These are phyloP conservation scores for Zygoascus biomembranicola DNA, from an alignment of 805 yeast species.

Conservation along the genomic window DNA sequence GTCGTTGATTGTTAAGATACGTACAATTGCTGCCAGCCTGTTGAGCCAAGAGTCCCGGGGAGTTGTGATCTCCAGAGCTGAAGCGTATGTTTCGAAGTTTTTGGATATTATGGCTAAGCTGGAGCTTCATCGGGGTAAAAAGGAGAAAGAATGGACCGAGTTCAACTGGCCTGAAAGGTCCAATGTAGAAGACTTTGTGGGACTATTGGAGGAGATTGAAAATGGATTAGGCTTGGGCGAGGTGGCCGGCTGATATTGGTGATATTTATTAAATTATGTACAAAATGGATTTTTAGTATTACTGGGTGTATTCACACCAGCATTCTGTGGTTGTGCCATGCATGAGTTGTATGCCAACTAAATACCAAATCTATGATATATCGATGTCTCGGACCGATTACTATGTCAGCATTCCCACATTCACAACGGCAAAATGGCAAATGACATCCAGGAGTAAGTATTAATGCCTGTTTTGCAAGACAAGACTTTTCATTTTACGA, in stretches of 20 bases:
- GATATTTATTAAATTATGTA: too few relatives aligned
- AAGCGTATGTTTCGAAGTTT: constrained; percentile 6
- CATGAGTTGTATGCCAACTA: too few relatives aligned
- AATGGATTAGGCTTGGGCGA: too few relatives aligned
- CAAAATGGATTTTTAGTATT: too few relatives aligned
- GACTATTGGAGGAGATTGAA: too few relatives aligned
- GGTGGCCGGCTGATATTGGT: too few relatives aligned
- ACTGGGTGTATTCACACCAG: too few relatives aligned
- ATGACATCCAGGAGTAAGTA: constrained; percentile 9
- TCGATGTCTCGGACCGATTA: too few relatives aligned
- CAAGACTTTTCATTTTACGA: neutral
- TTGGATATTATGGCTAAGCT: constrained; percentile 5
- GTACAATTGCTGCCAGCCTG: constrained; percentile 7
- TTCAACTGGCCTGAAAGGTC: neutral
- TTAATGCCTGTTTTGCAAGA: neutral
- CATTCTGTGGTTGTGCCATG: too few relatives aligned
- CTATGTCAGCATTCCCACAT: too few relatives aligned
- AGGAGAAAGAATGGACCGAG: neutral
- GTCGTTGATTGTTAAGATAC: constrained; percentile 4
- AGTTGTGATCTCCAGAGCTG: constrained; percentile 4
- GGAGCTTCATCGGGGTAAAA: constrained; percentile 8
- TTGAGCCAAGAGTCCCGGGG: neutral
- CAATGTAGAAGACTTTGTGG: too few relatives aligned
- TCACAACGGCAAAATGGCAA: neutral
- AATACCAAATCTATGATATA: too few relatives aligned